A percentile compares a stretch with the other conserved stretches of the same genome.
phyloP scores from a whole-genome alignment of 176 grass and related monocot genomes.

The Microstegium vimineum region DNA sequence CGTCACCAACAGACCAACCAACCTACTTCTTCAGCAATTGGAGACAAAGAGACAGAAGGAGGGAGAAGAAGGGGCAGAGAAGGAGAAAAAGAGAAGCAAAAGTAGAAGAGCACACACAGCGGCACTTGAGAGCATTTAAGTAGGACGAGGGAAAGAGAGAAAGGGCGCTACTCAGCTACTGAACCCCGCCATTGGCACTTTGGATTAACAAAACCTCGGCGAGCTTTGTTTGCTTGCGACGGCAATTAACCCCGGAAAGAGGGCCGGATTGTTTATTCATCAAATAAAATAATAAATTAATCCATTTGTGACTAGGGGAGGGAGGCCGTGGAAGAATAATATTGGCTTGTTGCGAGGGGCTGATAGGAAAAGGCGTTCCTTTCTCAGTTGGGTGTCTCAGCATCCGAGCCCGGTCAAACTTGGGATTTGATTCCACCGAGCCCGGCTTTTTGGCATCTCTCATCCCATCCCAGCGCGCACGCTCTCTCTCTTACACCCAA shows the following conservation, averaged over 20 bases:
- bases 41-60: not conserved
- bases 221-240: slow-evolving; percentile 45
- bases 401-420: slow-evolving; percentile 68
- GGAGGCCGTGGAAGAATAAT: not conserved
- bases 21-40: slow-evolving; percentile 2
- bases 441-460: slow-evolving; percentile 47
- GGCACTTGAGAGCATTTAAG: slow-evolving; percentile 40
- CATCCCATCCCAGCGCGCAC: not conserved
- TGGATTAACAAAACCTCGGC: slow-evolving; percentile 25
- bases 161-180: slow-evolving; percentile 29
- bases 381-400: slow-evolving; percentile 24
- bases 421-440: slow-evolving; percentile 70
- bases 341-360: not conserved
- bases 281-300: slow-evolving; percentile 10
- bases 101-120: slow-evolving; percentile 29
- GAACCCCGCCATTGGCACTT: slow-evolving; percentile 31
- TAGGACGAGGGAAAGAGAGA: not conserved
- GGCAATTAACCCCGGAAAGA: slow-evolving; percentile 34
- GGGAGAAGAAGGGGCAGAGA: not conserved
- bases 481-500: not conserved
- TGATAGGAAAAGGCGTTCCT: not conserved
- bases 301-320: not conserved
- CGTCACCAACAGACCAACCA: not conserved
- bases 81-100: slow-evolving; percentile 13
- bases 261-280: slow-evolving; percentile 21